Evolutionary conservation across 2,329 filamentous ascomycete genomes (phyloP), one percentile per base, ranked within the genome.

Genomic region (Metarhizium rileyi): DNA sequence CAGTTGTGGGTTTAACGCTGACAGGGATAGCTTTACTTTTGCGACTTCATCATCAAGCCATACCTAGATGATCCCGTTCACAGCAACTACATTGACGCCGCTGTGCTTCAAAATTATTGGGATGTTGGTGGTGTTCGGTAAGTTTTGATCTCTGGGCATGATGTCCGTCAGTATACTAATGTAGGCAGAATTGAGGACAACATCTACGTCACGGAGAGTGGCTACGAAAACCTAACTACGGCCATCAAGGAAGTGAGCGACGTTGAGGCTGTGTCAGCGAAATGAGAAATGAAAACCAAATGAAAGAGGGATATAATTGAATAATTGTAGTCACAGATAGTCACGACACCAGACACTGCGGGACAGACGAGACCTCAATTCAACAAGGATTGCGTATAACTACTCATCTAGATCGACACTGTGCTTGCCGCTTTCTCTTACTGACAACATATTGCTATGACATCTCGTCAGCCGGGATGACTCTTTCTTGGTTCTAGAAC

Each of bases 11-110:
- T 12, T 30, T 12, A 10, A 18, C 10, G 33, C 50, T 60, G 33
- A 56, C 46, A 9, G 18, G n/a, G 16, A 23, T 53, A 83, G 80
- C 83, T 91, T 54, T 96, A 96, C 70, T 96, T 96, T 66, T 95
- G 88, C 68, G 78, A 81, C 20, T 95, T 90, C 63, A 94, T 94
- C 55, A 87, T 96, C 53, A 79, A 84, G 42, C 87, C 89, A 0
- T 93, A 86, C 62, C 72, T 95, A 12, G 74, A 81, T 44, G 81
- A 90, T 55, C 80, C 85, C 0, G 77, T 80, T 44, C 81, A 90
- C 60, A 76, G 78, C 48, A 82, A 84, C 61, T 94, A 82, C 61
- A 95, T 96, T 59, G 81, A 95, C 61, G 70, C 73, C 38, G 69
- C 74, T 20, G 85, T 90, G 2, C 67, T 96, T 36, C 76, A 88